Evolutionary conservation across 2,329 filamentous ascomycete genomes (phyloP), one percentile per base, ranked within the genome.

Genomic region (Penicillium polonicum): DNA sequence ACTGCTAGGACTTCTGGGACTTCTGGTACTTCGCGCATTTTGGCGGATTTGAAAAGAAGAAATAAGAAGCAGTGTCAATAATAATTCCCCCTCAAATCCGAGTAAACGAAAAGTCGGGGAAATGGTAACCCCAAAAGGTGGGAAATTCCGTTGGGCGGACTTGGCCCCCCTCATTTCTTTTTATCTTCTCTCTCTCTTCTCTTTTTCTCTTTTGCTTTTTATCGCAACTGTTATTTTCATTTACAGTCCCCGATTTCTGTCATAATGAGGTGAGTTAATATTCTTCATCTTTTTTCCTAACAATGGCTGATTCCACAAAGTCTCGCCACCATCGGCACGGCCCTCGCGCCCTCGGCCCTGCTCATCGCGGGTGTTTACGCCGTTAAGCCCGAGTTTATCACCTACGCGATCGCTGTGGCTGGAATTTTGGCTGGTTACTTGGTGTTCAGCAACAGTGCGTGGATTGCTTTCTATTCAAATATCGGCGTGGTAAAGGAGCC

Each of bases 321-420:
- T 64, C 62, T 68, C 61, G 60, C 71, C 55, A 91, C 88, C 71
- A 77, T 93, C 72, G 86, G 91, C 76, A 90, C 89, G 71, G 85
- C 95, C 68, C 92, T 93, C 75, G 88, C 95, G 70, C 92, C 92
- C 61, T 88, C 87, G n/a, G 85, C 83, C 59, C 83, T 96, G 36
- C 78, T 96, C 59, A 79, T 97, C 59, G 76, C 91, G 52, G 91
- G 91, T 67, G 88, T 86, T 43, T 82, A 85, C 61, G 88, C 95
- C 69, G 81, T 92, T 68, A 95, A 95, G 84, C 82, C 79, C 64
- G 89, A 93, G 76, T 94, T 85, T 84, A 72, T 88, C 25, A 83
- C 86, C 5, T 90, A 88, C 73, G 90, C 91, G 8, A 81, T 86
- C 41, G 79, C 85, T 9, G 66, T 91, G 46, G 88, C 90, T 33